Conservation (phyloP, 352 stramenopile species). For the Ophiocytium majus region DNA sequence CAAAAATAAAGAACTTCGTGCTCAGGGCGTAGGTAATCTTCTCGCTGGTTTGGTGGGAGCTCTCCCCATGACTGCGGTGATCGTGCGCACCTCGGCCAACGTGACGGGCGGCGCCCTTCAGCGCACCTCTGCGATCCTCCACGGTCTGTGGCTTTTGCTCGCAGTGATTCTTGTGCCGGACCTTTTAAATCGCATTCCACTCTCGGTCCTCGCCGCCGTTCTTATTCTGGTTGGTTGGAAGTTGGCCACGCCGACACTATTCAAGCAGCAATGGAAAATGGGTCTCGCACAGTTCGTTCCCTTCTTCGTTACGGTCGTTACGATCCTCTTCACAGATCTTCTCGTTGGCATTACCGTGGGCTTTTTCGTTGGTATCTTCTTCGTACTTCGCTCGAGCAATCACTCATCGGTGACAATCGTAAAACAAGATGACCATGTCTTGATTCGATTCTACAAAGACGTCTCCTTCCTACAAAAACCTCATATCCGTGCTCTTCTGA, state of each 20-base stretch:
- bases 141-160: background rate
- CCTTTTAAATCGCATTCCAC: background rate
- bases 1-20: background rate
- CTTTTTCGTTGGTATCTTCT: background rate
- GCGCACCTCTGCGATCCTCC: background rate
- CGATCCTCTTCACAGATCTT: constrained; percentile 10
- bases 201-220: background rate
- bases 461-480: constrained; percentile 1
- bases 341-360: background rate
- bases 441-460: constrained; percentile 8
- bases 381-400: background rate
- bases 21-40: background rate
- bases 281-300: background rate
- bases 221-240: constrained; percentile 8
- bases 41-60: background rate
- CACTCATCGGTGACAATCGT: background rate
- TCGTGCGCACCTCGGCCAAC: background rate
- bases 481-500: background rate
- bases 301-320: background rate
- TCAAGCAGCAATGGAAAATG: background rate
- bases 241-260: background rate
- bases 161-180: background rate
- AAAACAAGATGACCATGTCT: background rate
- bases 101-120: background rate
- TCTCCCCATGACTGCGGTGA: background rate